A percentile compares a stretch with the other conserved stretches of the same genome.
phyloP scores from a whole-genome alignment of 2,329 filamentous ascomycete species.

The Teratosphaeria viscida region DNA sequence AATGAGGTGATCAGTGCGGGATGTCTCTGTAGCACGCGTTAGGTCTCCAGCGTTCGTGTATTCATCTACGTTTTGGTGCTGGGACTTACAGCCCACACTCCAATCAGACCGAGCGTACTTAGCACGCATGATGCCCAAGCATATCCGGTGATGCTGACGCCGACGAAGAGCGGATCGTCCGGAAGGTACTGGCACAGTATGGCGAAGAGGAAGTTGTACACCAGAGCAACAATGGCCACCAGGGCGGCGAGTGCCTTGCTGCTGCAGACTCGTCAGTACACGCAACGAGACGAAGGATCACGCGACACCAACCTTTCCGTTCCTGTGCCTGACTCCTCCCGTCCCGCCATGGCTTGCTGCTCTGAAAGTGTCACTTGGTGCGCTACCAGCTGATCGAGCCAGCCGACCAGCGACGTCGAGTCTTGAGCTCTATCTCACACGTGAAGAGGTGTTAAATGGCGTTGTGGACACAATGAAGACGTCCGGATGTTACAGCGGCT shows the following conservation, averaged over 20 bases:
- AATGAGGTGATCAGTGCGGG: slow-evolving; percentile 14
- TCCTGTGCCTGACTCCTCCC: not conserved
- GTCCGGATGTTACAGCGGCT: not conserved
- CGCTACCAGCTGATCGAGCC: not conserved
- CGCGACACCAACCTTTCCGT: not conserved
- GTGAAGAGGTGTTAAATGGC: not conserved
- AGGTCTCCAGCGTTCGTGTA: not conserved
- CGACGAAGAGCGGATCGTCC: slow-evolving; percentile 19
- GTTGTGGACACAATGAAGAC: not conserved
- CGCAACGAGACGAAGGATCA: not conserved
- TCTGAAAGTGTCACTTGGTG: not conserved
- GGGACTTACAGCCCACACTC: slow-evolving; percentile 12
- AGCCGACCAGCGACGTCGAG: not conserved
- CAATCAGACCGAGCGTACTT: slow-evolving; percentile 15
- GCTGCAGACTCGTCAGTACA: not conserved
- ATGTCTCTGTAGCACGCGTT: slow-evolving; percentile 7
- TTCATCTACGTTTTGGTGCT: not conserved
- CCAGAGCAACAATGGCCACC: slow-evolving; percentile 13
- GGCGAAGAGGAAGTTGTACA: slow-evolving; percentile 17
- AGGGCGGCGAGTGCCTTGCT: slow-evolving; percentile 9
- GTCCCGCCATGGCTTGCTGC: not conserved
- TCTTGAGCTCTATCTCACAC: not conserved
- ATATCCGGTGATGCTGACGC: slow-evolving; percentile 15
- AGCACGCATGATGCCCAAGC: slow-evolving; percentile 17
- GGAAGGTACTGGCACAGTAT: slow-evolving; percentile 17